Conservation (phyloP, 805 yeast species). For the Ogataea polymorpha region DNA sequence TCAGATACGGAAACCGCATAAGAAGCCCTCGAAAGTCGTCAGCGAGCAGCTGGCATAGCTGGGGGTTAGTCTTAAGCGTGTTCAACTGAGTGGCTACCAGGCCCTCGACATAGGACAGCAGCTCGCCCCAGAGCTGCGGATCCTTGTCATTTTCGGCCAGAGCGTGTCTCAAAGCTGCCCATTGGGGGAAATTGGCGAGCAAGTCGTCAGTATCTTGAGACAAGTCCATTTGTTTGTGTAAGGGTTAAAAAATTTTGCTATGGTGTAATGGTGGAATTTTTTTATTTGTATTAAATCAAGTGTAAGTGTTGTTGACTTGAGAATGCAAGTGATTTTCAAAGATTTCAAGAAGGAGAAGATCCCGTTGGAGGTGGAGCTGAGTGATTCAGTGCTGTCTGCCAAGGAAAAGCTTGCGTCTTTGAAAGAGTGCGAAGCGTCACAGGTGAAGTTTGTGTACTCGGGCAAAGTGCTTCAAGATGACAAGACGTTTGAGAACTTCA, state of each 20-base stretch:
- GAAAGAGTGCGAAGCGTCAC: constrained; percentile 66
- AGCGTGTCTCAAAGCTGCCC: constrained; percentile 23
- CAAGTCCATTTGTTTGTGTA: constrained; percentile 1
- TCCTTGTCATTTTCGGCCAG: constrained; percentile 25
- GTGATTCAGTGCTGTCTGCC: constrained; percentile 63
- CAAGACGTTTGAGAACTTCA: constrained; percentile 66
- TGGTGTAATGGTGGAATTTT: constrained; percentile 5
- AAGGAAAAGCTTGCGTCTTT: constrained; percentile 69
- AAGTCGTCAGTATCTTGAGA: constrained; percentile 3
- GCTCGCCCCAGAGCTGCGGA: constrained; percentile 25
- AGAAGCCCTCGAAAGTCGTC: constrained; percentile 42
- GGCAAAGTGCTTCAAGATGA: constrained; percentile 85
- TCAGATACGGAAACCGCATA: constrained; percentile 53
- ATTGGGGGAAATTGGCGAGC: constrained; percentile 27
- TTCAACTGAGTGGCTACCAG: constrained; percentile 22
- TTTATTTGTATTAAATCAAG: constrained; percentile 3
- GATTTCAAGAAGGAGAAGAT: constrained; percentile 91
- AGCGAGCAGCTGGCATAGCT: constrained; percentile 18
- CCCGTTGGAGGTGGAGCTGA: constrained; percentile 68
- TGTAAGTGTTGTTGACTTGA: constrained; percentile 1
- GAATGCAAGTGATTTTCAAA: constrained; percentile 78
- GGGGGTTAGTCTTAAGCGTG: constrained; percentile 11
- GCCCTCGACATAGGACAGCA: constrained; percentile 25
- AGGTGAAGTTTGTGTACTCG: constrained; percentile 87
- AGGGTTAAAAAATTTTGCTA: neutral